These are phyloP conservation scores for Xylaria sp. DNA, from an alignment of 2,329 filamentous ascomycete species.

Conservation along the genomic window DNA sequence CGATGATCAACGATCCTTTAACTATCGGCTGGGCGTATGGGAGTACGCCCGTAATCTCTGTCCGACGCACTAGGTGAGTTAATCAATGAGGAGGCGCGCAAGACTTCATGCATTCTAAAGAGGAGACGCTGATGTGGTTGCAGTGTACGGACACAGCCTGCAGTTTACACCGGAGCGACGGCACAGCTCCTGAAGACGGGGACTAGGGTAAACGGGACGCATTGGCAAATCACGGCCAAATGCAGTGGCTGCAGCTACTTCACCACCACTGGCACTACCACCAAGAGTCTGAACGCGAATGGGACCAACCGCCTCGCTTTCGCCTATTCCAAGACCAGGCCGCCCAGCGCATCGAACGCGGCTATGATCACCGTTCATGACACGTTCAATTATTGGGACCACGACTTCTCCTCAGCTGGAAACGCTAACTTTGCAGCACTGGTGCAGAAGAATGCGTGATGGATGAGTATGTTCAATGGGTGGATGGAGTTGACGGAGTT, in stretches of 20 bases:
- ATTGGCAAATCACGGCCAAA: constrained; percentile 55
- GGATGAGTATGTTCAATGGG: neutral
- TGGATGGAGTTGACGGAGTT: neutral
- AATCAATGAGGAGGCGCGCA: neutral
- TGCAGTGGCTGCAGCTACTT: constrained; percentile 54
- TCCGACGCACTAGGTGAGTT: constrained; percentile 59
- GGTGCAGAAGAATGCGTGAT: constrained; percentile 45
- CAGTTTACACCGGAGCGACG: constrained; percentile 46
- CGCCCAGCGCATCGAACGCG: constrained; percentile 41
- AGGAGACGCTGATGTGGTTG: constrained; percentile 7
- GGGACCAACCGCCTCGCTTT: constrained; percentile 85
- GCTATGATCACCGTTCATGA: constrained; percentile 48
- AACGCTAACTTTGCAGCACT: constrained; percentile 47
- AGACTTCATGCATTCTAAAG: neutral
- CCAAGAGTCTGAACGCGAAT: constrained; percentile 79
- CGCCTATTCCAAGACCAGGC: constrained; percentile 47
- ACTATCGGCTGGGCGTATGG: constrained; percentile 59
- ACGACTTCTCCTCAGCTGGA: constrained; percentile 47
- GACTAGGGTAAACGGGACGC: constrained; percentile 54
- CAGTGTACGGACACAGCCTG: constrained; percentile 53
- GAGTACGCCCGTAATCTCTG: constrained; percentile 54
- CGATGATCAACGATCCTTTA: constrained; percentile 61
- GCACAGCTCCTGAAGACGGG: constrained; percentile 53
- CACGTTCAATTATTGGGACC: constrained; percentile 49
- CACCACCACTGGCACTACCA: constrained; percentile 43